Percentiles rank a stretch among this genome's conserved stretches.
These are phyloP conservation scores for Pelargonium fulgidum DNA, from an alignment of 441 rosid genomes.

Conservation along the genomic window DNA sequence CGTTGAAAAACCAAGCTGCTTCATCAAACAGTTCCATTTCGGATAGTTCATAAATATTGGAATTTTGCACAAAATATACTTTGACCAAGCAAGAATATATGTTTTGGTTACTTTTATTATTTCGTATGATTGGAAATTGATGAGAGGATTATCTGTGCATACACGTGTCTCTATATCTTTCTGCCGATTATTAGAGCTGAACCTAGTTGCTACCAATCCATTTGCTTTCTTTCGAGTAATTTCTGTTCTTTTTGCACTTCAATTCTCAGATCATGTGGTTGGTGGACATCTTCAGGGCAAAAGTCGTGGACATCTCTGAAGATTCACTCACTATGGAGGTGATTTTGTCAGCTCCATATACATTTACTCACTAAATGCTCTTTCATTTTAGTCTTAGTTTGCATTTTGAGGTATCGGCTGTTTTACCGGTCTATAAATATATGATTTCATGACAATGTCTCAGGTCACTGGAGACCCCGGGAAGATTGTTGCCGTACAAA, in stretches of 20 bases:
- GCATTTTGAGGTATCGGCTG: neutral
- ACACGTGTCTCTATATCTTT: neutral
- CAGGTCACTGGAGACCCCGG: slow-evolving; percentile 82
- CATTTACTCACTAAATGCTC: neutral
- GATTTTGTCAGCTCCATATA: slow-evolving; percentile 9
- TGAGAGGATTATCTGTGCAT: too few relatives aligned
- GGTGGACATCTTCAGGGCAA: slow-evolving; percentile 83
- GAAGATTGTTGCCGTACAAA: slow-evolving; percentile 59
- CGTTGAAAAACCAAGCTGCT: neutral
- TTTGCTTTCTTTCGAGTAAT: neutral
- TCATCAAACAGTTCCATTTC: neutral
- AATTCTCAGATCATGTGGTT: slow-evolving; percentile 75
- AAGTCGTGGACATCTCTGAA: slow-evolving; percentile 81
- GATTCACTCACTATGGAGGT: slow-evolving; percentile 79
- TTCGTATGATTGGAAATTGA: neutral
- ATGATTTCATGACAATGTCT: slow-evolving; percentile 1
- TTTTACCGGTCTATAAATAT: neutral
- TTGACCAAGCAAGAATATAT: neutral
- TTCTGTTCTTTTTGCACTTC: slow-evolving; percentile 9
- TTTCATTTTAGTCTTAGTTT: neutral
- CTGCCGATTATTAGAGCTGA: neutral
- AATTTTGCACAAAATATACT: neutral
- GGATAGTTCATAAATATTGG: neutral
- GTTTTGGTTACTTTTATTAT: neutral
- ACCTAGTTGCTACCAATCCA: neutral